Conservation (phyloP, 2,329 filamentous ascomycete species). For the Biscogniauxia mediterranea region DNA sequence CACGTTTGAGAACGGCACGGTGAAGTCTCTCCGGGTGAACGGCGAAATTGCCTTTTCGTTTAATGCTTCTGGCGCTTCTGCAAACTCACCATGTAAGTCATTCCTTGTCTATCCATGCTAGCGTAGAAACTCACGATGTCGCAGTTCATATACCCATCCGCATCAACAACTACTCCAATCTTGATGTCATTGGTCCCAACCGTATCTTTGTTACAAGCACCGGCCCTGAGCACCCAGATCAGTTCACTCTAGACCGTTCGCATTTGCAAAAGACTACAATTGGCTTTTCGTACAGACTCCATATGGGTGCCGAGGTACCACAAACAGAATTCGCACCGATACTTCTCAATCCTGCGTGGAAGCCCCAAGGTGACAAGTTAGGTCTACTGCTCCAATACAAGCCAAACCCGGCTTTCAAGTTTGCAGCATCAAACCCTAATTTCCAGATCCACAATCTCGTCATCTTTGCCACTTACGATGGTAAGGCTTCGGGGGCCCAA, state of each 20-base stretch:
- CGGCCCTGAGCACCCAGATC: constrained; percentile 64
- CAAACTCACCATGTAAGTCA: constrained; percentile 48
- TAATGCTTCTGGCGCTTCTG: constrained; percentile 54
- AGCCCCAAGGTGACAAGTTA: constrained; percentile 79
- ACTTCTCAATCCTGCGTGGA: constrained; percentile 74
- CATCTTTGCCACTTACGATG: constrained; percentile 69
- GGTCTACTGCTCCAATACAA: constrained; percentile 82
- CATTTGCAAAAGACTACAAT: constrained; percentile 72
- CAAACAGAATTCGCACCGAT: constrained; percentile 65
- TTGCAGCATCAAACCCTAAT: constrained; percentile 38
- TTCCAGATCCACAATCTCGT: constrained; percentile 72
- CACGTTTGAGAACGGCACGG: constrained; percentile 70
- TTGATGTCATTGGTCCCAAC: constrained; percentile 93
- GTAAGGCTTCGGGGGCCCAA: constrained; percentile 65
- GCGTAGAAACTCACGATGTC: constrained; percentile 19
- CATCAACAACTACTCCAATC: constrained; percentile 80
- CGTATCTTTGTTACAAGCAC: constrained; percentile 81
- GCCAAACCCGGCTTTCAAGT: constrained; percentile 67
- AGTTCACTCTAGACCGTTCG: constrained; percentile 74
- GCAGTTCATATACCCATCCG: constrained; percentile 66
- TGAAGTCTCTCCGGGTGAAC: constrained; percentile 71
- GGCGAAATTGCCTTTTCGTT: constrained; percentile 90
- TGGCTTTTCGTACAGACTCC: constrained; percentile 90
- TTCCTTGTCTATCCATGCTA: constrained; percentile 12
- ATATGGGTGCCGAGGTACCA: constrained; percentile 56